Base-by-base conservation (phyloP, 441 rosid species). In the Populus tomentosa region DNA sequence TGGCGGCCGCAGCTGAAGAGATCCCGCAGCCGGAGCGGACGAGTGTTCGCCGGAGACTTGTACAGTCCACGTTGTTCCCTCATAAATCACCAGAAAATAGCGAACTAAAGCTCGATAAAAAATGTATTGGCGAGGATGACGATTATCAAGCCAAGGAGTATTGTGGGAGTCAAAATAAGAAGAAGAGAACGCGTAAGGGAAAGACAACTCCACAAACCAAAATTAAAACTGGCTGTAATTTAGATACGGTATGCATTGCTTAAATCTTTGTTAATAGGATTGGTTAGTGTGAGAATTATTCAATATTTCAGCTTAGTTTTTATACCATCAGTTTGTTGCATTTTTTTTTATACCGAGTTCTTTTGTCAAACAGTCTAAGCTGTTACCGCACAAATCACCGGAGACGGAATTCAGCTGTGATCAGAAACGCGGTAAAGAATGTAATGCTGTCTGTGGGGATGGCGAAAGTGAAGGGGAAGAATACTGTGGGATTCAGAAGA, bases 31-130 rank as follows among this genome's bases (percentile, higher is more conserved):
- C 76, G 65, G 83, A 78, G 35, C 85, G 84, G 81, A 84, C 79
- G 78, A 83, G 68, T 71, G 83, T 75, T 62, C 89, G 90, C 61
- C 92, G 93, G 80, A 87, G 88, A 72, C 75, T 92, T 80, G 86
- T 94, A 61, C 98, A 94, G 90, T 86, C 95, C 75, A 89, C 93
- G 56, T 80, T 94, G 81, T 77, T 90, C 70, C 88, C 91, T 9
- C 88, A 79, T 59, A 91, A 82, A 78, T 76, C 86, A 3, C 88
- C 78, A 6, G 86, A 81, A 53, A 79, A 70, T 18, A 81, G 74
- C 6, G 91, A 85, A 24, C 86, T 11, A 69, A 77, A 68, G 72
- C 78, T 67, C 40, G 86, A 81, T 2, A 67, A 61, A 66, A 78
- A 70, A 7, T 76, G 76, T 40, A 77, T 78, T 38, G 66, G 78